Conservation (phyloP, 495 filamentous ascomycete species). For the Letharia lupina region DNA sequence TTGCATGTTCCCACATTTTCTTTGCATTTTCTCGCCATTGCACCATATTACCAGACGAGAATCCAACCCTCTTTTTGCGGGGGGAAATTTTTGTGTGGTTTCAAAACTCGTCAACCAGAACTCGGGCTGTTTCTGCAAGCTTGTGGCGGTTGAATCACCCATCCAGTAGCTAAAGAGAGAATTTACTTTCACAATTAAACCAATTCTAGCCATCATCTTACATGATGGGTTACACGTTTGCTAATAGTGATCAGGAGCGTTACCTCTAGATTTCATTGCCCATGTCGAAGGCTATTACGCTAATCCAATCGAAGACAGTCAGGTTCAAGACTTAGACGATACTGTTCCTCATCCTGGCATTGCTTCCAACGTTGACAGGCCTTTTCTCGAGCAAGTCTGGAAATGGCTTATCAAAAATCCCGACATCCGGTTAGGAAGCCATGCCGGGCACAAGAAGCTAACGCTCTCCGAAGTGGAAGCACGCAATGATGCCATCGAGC, state of each 20-base stretch:
- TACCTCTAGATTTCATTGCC: slow-evolving; percentile 33
- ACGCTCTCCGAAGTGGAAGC: slow-evolving; percentile 40
- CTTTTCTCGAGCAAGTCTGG: slow-evolving; percentile 49
- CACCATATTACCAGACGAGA: neutral
- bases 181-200: neutral
- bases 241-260: slow-evolving; percentile 32
- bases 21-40: neutral
- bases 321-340: neutral
- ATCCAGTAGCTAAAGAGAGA: neutral
- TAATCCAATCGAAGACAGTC: slow-evolving; percentile 14
- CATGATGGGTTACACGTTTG: neutral
- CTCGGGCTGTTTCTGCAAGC: neutral
- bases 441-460: slow-evolving; percentile 37
- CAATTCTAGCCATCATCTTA: neutral
- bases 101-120: neutral
- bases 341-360: neutral
- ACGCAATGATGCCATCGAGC: slow-evolving; percentile 9
- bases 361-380: slow-evolving; percentile 36
- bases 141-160: neutral
- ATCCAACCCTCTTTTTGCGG: neutral
- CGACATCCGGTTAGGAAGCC: slow-evolving; percentile 43
- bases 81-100: neutral
- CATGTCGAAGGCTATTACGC: slow-evolving; percentile 37
- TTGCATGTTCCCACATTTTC: neutral
- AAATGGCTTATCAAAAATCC: slow-evolving; percentile 45